Conservation (phyloP, 805 yeast genomes). For the Nakazawaea anatomiae region DNA sequence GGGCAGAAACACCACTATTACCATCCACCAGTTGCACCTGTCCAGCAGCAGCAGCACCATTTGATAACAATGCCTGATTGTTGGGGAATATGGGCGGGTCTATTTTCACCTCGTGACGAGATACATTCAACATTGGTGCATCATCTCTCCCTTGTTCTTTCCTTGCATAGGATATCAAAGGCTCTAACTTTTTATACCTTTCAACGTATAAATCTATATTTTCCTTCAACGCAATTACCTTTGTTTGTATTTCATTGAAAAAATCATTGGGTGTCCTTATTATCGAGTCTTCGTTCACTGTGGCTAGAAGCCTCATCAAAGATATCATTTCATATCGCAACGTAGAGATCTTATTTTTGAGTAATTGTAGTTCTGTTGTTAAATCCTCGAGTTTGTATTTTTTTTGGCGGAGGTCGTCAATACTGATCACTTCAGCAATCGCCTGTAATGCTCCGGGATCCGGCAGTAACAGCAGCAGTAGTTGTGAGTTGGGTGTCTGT, state of each 20-base stretch:
- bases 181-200: conserved; percentile 39
- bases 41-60: not conserved
- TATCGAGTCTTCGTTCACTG: conserved; percentile 38
- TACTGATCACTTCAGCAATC: conserved; percentile 19
- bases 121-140: conserved; percentile 32
- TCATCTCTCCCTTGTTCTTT: conserved; percentile 45
- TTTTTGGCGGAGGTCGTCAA: conserved; percentile 36
- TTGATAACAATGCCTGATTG: not conserved
- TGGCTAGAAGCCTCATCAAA: conserved; percentile 27
- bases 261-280: conserved; percentile 36
- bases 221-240: conserved; percentile 28
- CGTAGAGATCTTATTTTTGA: conserved; percentile 22
- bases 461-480: not conserved
- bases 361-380: conserved; percentile 28
- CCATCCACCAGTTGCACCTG: not conserved
- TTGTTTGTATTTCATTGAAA: conserved; percentile 28
- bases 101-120: conserved; percentile 18
- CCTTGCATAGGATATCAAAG: conserved; percentile 45
- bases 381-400: conserved; percentile 27
- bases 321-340: conserved; percentile 35
- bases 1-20: too few species aligned
- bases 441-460: conserved; percentile 9
- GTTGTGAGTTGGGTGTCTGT: not conserved
- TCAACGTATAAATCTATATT: conserved; percentile 36
- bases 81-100: conserved; percentile 12